Conservation (phyloP, 1,284 basidiomycete genomes). For the Mycosarcoma maydis region DNA sequence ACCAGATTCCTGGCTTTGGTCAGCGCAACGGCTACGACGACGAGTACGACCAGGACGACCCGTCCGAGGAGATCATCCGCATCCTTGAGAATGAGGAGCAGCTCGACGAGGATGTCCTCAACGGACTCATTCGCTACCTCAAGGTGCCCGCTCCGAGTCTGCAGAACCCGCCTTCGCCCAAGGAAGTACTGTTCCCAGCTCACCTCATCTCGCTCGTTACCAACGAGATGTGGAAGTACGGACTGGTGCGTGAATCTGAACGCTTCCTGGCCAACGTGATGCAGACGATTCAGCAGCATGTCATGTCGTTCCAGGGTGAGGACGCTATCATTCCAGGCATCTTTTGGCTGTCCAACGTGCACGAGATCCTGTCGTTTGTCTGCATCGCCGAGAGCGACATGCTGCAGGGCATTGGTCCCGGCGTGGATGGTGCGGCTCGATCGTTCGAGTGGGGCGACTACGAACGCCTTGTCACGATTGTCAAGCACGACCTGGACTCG, state of each 20-base stretch:
- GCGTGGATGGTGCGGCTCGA: conserved; percentile 84
- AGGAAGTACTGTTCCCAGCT: conserved; percentile 99
- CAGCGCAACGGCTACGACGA: conserved; percentile 52
- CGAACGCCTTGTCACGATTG: conserved; percentile 92
- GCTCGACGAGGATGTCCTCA: conserved; percentile 91
- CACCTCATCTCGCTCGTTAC: conserved; percentile 96
- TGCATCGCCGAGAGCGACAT: conserved; percentile 98
- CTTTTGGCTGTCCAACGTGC: conserved; percentile 99
- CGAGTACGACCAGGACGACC: conserved; percentile 75
- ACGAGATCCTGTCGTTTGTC: conserved; percentile 98
- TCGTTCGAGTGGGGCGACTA: conserved; percentile 98
- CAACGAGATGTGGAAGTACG: conserved; percentile 99
- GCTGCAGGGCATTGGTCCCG: conserved; percentile 95
- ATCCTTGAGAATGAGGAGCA: conserved; percentile 90
- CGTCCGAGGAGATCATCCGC: conserved; percentile 92
- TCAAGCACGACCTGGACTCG: conserved; percentile 98
- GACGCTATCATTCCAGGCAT: conserved; percentile 96
- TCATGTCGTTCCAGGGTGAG: conserved; percentile 92
- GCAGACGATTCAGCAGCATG: conserved; percentile 96
- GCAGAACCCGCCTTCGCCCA: conserved; percentile 89
- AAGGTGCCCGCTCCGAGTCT: conserved; percentile 92
- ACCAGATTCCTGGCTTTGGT: conserved; percentile 52
- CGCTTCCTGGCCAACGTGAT: conserved; percentile 98
- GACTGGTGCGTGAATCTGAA: conserved; percentile 95
- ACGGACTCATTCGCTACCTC: conserved; percentile 87